Evolutionary conservation across 2,329 filamentous ascomycete species (phyloP).

Genomic region (Alternaria conjuncta): DNA sequence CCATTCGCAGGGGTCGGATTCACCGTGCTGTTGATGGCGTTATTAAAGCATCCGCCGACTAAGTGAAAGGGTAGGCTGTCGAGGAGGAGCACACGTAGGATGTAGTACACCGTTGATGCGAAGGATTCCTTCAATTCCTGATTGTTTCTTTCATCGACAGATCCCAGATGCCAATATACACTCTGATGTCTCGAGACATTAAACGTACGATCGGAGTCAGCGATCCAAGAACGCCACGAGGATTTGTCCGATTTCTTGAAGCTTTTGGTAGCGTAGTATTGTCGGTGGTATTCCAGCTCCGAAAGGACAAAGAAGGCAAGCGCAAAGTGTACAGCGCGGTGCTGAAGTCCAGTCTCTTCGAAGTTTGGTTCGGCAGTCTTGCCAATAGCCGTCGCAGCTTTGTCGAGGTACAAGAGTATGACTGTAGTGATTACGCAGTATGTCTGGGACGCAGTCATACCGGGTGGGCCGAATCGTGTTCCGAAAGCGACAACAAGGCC

Average conservation of each 20-base stretch:
- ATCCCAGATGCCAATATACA: neutral
- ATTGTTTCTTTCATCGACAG: neutral
- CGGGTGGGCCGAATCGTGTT: neutral
- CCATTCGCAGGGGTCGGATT: neutral
- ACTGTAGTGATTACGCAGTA: neutral
- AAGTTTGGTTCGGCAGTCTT: neutral
- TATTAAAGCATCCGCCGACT: neutral
- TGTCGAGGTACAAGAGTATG: neutral
- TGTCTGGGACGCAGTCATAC: neutral
- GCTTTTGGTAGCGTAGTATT: neutral
- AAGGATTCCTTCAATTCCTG: neutral
- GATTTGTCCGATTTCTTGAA: neutral
- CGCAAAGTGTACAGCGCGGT: neutral
- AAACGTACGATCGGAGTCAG: neutral
- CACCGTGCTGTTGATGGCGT: neutral
- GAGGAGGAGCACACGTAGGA: neutral
- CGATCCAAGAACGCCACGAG: neutral
- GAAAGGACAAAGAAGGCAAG: conserved; percentile 1
- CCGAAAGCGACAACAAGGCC: neutral
- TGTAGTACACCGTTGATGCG: neutral
- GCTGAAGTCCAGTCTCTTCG: neutral
- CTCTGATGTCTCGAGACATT: neutral
- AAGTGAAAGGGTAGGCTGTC: neutral
- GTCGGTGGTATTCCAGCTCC: neutral
- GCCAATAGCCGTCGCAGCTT: neutral